Conservation (phyloP, 768 basidiomycete genomes). For the Piloderma croceum region DNA sequence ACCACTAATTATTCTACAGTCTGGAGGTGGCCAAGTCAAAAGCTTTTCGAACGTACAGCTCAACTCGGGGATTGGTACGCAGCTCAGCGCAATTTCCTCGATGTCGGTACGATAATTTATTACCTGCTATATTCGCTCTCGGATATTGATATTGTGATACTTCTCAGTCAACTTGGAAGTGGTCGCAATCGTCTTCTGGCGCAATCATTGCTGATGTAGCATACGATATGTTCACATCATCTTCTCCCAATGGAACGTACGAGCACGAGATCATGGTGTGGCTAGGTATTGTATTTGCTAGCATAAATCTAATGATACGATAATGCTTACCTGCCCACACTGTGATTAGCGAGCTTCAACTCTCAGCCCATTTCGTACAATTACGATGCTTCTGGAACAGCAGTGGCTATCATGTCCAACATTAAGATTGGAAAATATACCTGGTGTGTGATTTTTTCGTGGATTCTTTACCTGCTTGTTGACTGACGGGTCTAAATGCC, state of each 20-base stretch:
- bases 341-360: conserved; percentile 52
- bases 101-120: conserved; percentile 43
- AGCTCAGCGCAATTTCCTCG: conserved; percentile 45
- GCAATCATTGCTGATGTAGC: conserved; percentile 50
- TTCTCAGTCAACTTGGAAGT: conserved; percentile 47
- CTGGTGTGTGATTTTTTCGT: conserved; percentile 33
- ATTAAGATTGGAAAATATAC: conserved; percentile 43
- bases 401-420: conserved; percentile 33
- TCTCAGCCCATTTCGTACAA: conserved; percentile 50
- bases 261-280: conserved; percentile 22
- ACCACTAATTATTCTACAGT: too few species aligned
- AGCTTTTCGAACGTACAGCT: conserved; percentile 56
- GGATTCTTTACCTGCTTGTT: not conserved
- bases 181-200: conserved; percentile 42
- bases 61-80: conserved; percentile 44
- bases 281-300: not conserved
- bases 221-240: conserved; percentile 61
- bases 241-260: conserved; percentile 40
- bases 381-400: conserved; percentile 44
- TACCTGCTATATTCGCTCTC: not conserved
- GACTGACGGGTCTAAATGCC: not conserved
- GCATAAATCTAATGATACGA: not conserved
- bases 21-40: conserved; percentile 52
- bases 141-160: not conserved
- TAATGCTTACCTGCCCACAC: conserved; percentile 26